phyloP scores from a whole-genome alignment of 2,329 filamentous ascomycete species.

The Beauveria sp. region DNA sequence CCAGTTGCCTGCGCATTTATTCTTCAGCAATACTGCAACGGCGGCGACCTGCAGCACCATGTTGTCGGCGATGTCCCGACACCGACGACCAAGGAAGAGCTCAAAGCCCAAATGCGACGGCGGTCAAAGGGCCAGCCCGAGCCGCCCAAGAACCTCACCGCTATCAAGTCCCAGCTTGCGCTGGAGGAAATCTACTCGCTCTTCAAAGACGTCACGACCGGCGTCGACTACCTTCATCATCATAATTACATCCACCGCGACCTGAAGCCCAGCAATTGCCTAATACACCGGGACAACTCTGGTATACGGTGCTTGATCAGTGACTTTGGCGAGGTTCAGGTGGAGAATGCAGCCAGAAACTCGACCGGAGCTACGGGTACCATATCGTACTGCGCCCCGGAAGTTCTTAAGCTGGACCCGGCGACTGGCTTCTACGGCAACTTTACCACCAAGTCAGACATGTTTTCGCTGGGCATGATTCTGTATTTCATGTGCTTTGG shows the following conservation, averaged over 20 bases:
- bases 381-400: slow-evolving; percentile 94
- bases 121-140: slow-evolving; percentile 72
- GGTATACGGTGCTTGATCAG: slow-evolving; percentile 80
- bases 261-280: slow-evolving; percentile 90
- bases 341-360: slow-evolving; percentile 70
- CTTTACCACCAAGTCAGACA: slow-evolving; percentile 93
- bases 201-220: slow-evolving; percentile 91
- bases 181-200: slow-evolving; percentile 96
- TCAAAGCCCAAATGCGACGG: slow-evolving; percentile 81
- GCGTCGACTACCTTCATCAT: slow-evolving; percentile 78
- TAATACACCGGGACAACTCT: slow-evolving; percentile 69
- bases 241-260: slow-evolving; percentile 95
- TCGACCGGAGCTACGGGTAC: slow-evolving; percentile 93
- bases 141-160: slow-evolving; percentile 41
- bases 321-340: slow-evolving; percentile 95
- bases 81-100: slow-evolving; percentile 66
- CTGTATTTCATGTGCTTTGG: slow-evolving; percentile 97
- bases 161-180: slow-evolving; percentile 38
- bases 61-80: slow-evolving; percentile 62
- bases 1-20: slow-evolving; percentile 94
- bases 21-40: slow-evolving; percentile 94
- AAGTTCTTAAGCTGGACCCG: slow-evolving; percentile 67
- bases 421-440: slow-evolving; percentile 71
- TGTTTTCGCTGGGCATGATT: slow-evolving; percentile 98
- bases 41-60: slow-evolving; percentile 82